phyloP scores from a whole-genome alignment of 2,329 filamentous ascomycete species.

The Byssoonygena ceratinophila region DNA sequence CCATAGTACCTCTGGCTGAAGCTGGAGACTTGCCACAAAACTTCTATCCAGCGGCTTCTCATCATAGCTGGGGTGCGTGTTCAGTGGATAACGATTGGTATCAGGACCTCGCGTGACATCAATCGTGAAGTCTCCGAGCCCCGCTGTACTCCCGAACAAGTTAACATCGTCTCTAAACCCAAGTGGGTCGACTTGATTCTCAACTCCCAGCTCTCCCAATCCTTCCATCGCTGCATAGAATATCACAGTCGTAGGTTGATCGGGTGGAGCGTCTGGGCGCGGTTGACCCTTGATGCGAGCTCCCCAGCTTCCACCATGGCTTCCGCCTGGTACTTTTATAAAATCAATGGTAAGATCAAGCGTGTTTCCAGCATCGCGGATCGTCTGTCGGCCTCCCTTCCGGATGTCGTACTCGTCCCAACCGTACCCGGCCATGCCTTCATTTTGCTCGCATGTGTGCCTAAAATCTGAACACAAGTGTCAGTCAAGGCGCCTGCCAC shows the following conservation, averaged over 20 bases:
- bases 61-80: slow-evolving; percentile 53
- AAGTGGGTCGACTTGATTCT: slow-evolving; percentile 41
- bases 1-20: slow-evolving; percentile 65
- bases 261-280: slow-evolving; percentile 54
- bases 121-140: slow-evolving; percentile 70
- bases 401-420: slow-evolving; percentile 96
- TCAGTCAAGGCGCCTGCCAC: not conserved
- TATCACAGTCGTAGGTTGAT: slow-evolving; percentile 64
- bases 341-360: slow-evolving; percentile 90
- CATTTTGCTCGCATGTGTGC: slow-evolving; percentile 91
- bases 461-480: slow-evolving; percentile 54
- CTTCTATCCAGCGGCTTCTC: slow-evolving; percentile 66
- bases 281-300: slow-evolving; percentile 74
- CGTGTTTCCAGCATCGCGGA: slow-evolving; percentile 78
- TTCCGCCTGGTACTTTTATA: slow-evolving; percentile 79
- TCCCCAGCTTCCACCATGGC: slow-evolving; percentile 83
- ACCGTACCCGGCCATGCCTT: slow-evolving; percentile 87
- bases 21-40: slow-evolving; percentile 58
- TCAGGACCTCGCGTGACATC: slow-evolving; percentile 61
- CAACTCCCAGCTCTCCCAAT: slow-evolving; percentile 53
- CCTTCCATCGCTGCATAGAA: slow-evolving; percentile 80
- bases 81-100: slow-evolving; percentile 48
- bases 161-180: slow-evolving; percentile 54
- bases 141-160: slow-evolving; percentile 57
- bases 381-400: slow-evolving; percentile 74